A percentile compares a stretch with the other conserved stretches of the same genome.
phyloP scores from a whole-genome alignment of 1,284 basidiomycete species.

The Somion occarium region DNA sequence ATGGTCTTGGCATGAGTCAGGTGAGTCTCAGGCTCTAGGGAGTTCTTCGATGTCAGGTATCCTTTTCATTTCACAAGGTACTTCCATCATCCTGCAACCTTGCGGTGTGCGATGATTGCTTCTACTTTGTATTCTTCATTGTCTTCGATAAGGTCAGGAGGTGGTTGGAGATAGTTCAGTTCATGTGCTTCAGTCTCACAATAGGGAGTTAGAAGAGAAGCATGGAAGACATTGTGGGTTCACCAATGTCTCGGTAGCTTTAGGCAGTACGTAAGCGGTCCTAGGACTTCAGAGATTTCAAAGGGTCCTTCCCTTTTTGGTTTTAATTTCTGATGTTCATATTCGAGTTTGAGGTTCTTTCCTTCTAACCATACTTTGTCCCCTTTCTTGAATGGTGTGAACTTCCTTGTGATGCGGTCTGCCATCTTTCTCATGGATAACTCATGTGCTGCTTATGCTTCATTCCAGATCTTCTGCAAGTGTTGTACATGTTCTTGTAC shows the following conservation, averaged over 20 bases:
- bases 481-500: not conserved
- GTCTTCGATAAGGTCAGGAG: constrained; percentile 3
- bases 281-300: not conserved
- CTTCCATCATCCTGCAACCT: not conserved
- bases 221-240: not conserved
- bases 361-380: no score
- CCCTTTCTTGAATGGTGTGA: constrained; percentile 5
- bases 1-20: not conserved
- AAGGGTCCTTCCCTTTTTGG: constrained; percentile 6
- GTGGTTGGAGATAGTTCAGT: not conserved
- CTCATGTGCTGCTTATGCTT: constrained; percentile 4
- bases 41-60: constrained; percentile 9
- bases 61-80: constrained; percentile 2
- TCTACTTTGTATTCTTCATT: constrained; percentile 7
- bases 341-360: constrained; percentile 1
- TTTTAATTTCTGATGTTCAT: constrained; percentile 2
- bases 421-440: not conserved
- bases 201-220: not conserved
- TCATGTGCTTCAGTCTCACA: not conserved
- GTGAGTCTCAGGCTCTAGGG: not conserved
- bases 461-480: not conserved
- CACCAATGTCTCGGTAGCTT: not conserved
- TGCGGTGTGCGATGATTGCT: constrained; percentile 1
- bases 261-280: not conserved
- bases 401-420: not conserved